These are phyloP conservation scores for Fusarium protoensiforme DNA, from an alignment of 2,329 filamentous ascomycete genomes.

Conservation along the genomic window DNA sequence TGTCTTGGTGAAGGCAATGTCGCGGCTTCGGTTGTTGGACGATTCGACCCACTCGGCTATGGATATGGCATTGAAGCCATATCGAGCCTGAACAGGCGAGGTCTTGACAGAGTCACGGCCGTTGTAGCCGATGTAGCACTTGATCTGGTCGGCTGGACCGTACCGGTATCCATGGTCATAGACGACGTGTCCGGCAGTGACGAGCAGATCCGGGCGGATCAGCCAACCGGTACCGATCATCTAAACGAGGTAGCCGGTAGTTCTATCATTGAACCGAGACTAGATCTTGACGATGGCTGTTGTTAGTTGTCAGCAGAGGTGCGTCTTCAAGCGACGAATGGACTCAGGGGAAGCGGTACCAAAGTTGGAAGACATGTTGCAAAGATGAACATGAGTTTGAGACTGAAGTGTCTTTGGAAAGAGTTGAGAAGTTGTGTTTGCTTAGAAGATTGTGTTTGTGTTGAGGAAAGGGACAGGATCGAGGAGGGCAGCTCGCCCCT, in stretches of 20 bases:
- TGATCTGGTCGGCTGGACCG: conserved; percentile 40
- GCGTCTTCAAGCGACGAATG: not conserved
- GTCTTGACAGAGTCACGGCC: conserved; percentile 22
- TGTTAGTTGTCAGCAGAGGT: not conserved
- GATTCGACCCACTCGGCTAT: conserved; percentile 37
- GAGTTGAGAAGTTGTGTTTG: not conserved
- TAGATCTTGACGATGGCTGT: conserved; percentile 36
- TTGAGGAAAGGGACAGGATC: not conserved
- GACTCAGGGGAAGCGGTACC: not conserved
- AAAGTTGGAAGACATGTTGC: not conserved
- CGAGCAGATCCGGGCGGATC: conserved; percentile 33
- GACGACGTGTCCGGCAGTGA: conserved; percentile 39
- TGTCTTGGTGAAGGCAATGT: conserved; percentile 40
- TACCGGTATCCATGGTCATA: conserved; percentile 39
- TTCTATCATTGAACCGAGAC: conserved; percentile 16
- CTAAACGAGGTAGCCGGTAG: conserved; percentile 9
- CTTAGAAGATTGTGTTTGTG: not conserved
- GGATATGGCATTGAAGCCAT: conserved; percentile 15
- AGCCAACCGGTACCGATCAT: conserved; percentile 42
- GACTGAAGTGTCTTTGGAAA: not conserved
- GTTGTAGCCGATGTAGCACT: conserved; percentile 49
- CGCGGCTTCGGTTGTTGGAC: conserved; percentile 21
- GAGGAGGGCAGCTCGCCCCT: not conserved
- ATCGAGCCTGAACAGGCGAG: not conserved
- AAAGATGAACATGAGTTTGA: not conserved